Percentiles rank a stretch among this genome's conserved stretches.
Conservation (phyloP, 1,139 yeast species). For the Spathaspora jeffriesii region DNA sequence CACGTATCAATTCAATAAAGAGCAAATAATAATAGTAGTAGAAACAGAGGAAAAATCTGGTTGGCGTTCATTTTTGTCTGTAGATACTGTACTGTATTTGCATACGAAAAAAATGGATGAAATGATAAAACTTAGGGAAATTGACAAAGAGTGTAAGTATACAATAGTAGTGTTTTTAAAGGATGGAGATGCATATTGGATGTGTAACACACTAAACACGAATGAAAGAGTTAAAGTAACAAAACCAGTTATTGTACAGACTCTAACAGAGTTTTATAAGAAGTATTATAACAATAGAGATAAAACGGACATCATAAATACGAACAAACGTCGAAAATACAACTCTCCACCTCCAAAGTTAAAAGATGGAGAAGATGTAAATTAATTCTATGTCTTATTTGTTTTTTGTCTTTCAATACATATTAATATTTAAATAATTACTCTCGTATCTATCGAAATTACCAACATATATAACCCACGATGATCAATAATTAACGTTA, state of each 20-base stretch:
- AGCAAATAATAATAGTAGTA: neutral
- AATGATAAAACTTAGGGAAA: neutral
- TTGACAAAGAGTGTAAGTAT: neutral
- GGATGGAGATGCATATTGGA: neutral
- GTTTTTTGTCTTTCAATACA: no score
- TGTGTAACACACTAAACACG: neutral
- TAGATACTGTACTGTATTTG: neutral
- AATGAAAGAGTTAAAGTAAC: neutral
- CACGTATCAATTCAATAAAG: neutral
- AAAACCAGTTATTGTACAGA: neutral
- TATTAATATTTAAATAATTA: no score
- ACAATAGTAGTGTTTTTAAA: neutral
- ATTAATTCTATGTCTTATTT: neutral
- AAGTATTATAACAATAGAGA: neutral
- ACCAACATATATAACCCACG: no score
- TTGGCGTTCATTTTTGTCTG: neutral
- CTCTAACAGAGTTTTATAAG: neutral
- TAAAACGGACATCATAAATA: neutral
- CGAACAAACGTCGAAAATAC: neutral
- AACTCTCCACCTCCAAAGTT: no score
- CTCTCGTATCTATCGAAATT: no score
- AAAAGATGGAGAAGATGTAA: no score
- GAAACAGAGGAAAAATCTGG: neutral
- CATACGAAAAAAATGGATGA: neutral
- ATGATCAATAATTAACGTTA: no score